Evolutionary conservation across 805 yeast species (phyloP), one percentile per base, ranked within the genome.

Genomic region (Lachancea nothofagi): DNA sequence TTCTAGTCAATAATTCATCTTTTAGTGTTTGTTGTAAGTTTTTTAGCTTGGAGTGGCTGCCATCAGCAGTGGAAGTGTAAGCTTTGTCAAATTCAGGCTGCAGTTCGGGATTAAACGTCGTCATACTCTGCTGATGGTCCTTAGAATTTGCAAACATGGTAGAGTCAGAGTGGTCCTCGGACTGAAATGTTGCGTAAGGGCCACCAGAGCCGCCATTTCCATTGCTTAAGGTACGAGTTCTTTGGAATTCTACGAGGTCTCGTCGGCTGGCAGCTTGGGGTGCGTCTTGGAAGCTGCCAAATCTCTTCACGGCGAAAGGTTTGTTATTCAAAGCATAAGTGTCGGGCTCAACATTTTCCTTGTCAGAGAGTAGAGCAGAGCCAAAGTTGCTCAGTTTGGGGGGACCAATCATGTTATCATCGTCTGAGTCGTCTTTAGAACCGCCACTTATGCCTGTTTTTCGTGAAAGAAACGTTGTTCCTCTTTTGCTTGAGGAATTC

Each of bases 331-430:
- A n/a, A 20, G 30, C 26, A 2, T 29, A 25, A 12, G 15, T 5
- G 19, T 21, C 20, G 10, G 38, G 38, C 8, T 27, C 38, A 7
- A 42, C 38, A 39, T 46, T 42, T 27, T 45, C 51, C 31, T 45
- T 49, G 18, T 41, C 37, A 32, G 48, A 46, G 9, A 58, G 39
- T 38, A 57, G 36, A 7, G 61, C 62, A n/a, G 62, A 56, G 5
- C 59, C 62, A 45, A 54, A 59, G 40, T 55, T 44, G 40, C 64
- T 59, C 22, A 59, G 34, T 26, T 50, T 48, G 10, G 64, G 64
- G 8, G 59, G 56, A 1, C 53, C 55, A 22, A 46, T 38, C 15
- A 51, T 35, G 30, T 55, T 46, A 29, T 56, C 63, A 36, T 58
- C 62, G 29, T 54, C 58, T 14, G 54, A 49, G 35, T 39, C 37